Evolutionary conservation across 2,329 filamentous ascomycete genomes (phyloP).

Genomic region (Penicillium freii): DNA sequence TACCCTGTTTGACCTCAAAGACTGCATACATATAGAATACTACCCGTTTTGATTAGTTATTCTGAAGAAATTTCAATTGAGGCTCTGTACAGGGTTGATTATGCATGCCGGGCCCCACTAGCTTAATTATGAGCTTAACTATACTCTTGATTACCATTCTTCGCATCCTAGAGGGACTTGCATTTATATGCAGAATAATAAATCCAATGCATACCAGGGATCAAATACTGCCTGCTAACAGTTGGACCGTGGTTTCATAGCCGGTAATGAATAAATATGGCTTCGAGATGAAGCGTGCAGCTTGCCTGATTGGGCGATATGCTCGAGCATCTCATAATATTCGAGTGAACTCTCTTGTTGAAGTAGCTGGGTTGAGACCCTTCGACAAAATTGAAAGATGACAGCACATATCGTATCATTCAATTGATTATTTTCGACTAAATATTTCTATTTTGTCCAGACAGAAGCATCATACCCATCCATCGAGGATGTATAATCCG

Average conservation of each 20-base stretch:
- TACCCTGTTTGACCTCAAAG: background rate
- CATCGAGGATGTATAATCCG: slow-evolving; percentile 50
- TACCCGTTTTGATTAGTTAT: background rate
- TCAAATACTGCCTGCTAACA: background rate
- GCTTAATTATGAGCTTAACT: background rate
- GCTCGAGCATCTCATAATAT: background rate
- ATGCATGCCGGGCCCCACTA: background rate
- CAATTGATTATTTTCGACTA: background rate
- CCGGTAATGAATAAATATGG: no score
- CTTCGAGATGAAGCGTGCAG: background rate
- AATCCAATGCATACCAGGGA: background rate
- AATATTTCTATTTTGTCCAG: slow-evolving; percentile 14
- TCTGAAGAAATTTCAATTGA: background rate
- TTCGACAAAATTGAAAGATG: background rate
- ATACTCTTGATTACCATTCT: background rate
- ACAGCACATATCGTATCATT: background rate
- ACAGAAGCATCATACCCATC: slow-evolving; percentile 40
- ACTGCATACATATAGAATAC: background rate
- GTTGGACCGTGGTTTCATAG: background rate
- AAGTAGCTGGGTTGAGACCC: background rate
- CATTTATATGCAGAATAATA: no score
- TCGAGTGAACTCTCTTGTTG: background rate
- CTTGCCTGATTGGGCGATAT: background rate
- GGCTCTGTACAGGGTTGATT: background rate
- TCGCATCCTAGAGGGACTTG: background rate